These are phyloP conservation scores for Aurifilum marmelostoma DNA, from an alignment of 2,329 filamentous ascomycete species.

Conservation along the genomic window DNA sequence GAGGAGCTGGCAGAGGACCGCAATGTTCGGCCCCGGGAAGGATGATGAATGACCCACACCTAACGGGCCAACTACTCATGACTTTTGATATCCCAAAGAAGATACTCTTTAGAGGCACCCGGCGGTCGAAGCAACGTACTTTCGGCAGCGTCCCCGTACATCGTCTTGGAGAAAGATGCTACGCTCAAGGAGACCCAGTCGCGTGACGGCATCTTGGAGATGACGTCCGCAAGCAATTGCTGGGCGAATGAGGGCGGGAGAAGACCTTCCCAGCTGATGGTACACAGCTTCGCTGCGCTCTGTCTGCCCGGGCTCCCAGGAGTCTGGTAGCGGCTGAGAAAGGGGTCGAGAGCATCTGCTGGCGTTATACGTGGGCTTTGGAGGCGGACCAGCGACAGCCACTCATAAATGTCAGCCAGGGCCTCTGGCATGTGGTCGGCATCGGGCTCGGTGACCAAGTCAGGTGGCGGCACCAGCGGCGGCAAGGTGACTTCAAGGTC, in stretches of 20 bases:
- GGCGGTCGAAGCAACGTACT: conserved; percentile 58
- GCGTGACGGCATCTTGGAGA: conserved; percentile 47
- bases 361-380: conserved; percentile 64
- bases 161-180: conserved; percentile 53
- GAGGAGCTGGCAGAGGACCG: conserved; percentile 66
- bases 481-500: conserved; percentile 38
- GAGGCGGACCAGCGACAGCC: conserved; percentile 70
- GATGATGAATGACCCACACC: conserved; percentile 44
- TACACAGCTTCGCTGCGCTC: conserved; percentile 46
- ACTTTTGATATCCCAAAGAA: conserved; percentile 62
- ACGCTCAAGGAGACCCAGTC: conserved; percentile 61
- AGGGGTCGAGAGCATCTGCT: conserved; percentile 66
- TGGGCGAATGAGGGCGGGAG: conserved; percentile 58
- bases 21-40: conserved; percentile 65
- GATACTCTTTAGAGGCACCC: conserved; percentile 53
- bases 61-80: conserved; percentile 41
- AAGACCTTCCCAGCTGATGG: conserved; percentile 63
- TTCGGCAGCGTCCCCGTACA: conserved; percentile 51
- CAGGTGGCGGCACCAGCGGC: conserved; percentile 38
- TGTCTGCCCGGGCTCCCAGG: conserved; percentile 45
- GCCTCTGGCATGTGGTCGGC: conserved; percentile 63
- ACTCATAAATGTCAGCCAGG: conserved; percentile 70
- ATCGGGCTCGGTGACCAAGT: conserved; percentile 41
- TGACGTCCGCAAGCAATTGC: conserved; percentile 49
- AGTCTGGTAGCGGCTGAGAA: conserved; percentile 68